Evolutionary conservation across 176 grass and related monocot species (phyloP).

Genomic region (Zea luxurians): DNA sequence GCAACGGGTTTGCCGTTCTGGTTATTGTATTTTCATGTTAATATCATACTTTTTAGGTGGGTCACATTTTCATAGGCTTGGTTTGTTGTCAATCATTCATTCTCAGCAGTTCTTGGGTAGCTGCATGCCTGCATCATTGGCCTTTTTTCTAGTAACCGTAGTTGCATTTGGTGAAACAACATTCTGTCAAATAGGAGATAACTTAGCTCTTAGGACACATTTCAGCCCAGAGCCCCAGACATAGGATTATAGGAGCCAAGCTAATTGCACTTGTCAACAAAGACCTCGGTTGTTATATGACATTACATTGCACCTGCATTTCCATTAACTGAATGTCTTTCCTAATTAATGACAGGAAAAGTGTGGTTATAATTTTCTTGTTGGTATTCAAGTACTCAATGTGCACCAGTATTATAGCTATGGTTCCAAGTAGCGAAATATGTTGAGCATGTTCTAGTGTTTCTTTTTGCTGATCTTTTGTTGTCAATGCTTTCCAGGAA

Average conservation of each 20-base stretch:
- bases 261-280: background rate
- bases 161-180: conserved; percentile 1
- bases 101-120: background rate
- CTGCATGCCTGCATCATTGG: background rate
- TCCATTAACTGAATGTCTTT: background rate
- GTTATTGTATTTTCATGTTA: conserved; percentile 33
- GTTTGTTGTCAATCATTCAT: conserved; percentile 40
- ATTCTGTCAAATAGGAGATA: background rate
- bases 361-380: background rate
- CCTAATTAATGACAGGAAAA: background rate
- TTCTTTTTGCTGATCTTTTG: conserved; percentile 10
- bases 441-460: background rate
- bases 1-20: conserved; percentile 32
- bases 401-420: background rate
- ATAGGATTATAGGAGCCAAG: background rate
- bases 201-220: conserved; percentile 1
- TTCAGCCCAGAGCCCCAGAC: background rate
- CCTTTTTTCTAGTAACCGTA: background rate
- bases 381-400: conserved; percentile 7
- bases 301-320: background rate
- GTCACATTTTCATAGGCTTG: background rate
- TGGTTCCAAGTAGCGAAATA: background rate
- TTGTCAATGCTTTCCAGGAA: conserved; percentile 47
- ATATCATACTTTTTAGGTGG: conserved; percentile 34
- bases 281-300: background rate